phyloP scores from a whole-genome alignment of 1,284 basidiomycete species.

The Trametes hirsuta region DNA sequence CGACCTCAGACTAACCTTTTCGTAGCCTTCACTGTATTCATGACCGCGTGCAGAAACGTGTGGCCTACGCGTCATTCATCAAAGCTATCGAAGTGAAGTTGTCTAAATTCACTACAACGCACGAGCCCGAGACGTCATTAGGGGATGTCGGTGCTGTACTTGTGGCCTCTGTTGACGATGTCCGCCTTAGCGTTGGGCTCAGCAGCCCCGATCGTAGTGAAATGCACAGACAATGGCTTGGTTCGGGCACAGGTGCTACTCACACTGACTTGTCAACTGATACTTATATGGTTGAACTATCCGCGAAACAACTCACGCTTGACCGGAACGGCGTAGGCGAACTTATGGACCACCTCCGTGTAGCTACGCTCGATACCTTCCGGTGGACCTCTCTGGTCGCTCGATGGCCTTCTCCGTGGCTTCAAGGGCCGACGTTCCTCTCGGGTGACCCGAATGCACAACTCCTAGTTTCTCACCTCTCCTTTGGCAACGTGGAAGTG shows the following conservation, averaged over 20 bases:
- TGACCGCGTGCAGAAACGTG: conserved; percentile 17
- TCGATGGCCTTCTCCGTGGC: conserved; percentile 63
- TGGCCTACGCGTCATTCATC: conserved; percentile 32
- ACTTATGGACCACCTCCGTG: conserved; percentile 38
- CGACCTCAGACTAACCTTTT: not conserved
- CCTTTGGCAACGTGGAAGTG: conserved; percentile 50
- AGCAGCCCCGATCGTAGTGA: conserved; percentile 49
- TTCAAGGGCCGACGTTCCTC: conserved; percentile 52
- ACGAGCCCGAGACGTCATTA: conserved; percentile 19
- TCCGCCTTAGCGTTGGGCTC: conserved; percentile 43
- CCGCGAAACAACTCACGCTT: conserved; percentile 41
- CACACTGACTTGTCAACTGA: conserved; percentile 46
- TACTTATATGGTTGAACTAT: conserved; percentile 49
- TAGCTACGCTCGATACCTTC: conserved; percentile 50
- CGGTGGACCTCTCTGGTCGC: conserved; percentile 49
- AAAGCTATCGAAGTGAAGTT: conserved; percentile 34
- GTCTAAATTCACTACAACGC: conserved; percentile 27
- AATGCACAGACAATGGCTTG: conserved; percentile 58
- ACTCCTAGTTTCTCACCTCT: conserved; percentile 52
- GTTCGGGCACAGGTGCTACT: conserved; percentile 38
- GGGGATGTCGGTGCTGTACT: conserved; percentile 37
- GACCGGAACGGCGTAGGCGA: conserved; percentile 34
- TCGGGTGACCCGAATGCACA: conserved; percentile 63
- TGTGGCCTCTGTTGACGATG: conserved; percentile 44
- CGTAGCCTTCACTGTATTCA: not conserved